These are phyloP conservation scores for Xylaria bambusicola DNA, from an alignment of 495 filamentous ascomycete genomes.

Conservation along the genomic window DNA sequence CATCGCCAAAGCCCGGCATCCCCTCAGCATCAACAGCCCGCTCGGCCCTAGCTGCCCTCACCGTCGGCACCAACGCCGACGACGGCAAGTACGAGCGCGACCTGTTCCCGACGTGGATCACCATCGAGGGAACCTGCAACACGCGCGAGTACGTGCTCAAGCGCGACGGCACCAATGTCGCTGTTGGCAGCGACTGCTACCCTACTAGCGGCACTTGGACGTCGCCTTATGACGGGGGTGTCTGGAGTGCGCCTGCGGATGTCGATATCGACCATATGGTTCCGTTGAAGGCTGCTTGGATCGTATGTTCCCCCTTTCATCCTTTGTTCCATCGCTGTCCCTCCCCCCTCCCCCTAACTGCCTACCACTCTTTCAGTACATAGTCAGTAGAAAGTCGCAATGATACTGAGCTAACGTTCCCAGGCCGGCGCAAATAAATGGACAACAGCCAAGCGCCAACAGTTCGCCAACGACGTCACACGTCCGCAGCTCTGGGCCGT, in stretches of 20 bases:
- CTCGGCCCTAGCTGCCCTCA: too few relatives aligned
- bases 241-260: conserved; percentile 62
- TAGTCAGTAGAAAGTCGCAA: too few relatives aligned
- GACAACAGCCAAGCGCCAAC: conserved; percentile 60
- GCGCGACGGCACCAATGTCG: conserved; percentile 63
- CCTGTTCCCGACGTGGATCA: conserved; percentile 56
- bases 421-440: conserved; percentile 37
- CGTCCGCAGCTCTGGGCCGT: conserved; percentile 69
- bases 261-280: conserved; percentile 74
- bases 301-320: conserved; percentile 39
- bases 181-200: conserved; percentile 47
- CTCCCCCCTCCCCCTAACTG: too few relatives aligned
- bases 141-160: conserved; percentile 59
- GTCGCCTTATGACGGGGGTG: conserved; percentile 65
- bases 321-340: background rate
- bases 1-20: too few relatives aligned
- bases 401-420: too few relatives aligned
- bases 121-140: conserved; percentile 48
- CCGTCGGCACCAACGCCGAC: conserved; percentile 27
- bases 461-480: conserved; percentile 68
- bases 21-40: too few relatives aligned
- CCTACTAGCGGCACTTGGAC: conserved; percentile 59
- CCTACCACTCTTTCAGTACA: too few relatives aligned
- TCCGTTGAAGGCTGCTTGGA: conserved; percentile 69
- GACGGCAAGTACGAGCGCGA: conserved; percentile 51